Base-by-base conservation (phyloP, 768 basidiomycete genomes). In the Leccinum longicurvipes region DNA sequence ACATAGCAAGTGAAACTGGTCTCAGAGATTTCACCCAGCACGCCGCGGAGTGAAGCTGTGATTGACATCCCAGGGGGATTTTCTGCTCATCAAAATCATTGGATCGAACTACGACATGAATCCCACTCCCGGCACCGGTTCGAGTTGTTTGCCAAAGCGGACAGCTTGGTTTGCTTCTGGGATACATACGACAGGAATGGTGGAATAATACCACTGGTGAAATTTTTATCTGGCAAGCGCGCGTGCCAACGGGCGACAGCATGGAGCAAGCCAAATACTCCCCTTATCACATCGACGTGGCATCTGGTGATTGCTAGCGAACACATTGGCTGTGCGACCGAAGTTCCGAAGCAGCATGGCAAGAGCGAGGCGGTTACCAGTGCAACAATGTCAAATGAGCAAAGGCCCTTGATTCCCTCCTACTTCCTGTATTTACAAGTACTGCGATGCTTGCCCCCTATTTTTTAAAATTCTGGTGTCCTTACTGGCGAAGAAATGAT, bases 221-320 rank as follows among this genome's bases (percentile, higher is more conserved):
- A 17, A 52, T 39, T 11, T 48, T n/a, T 34, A 44, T 47, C 47
- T 53, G 56, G 47, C 24, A 55, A 51, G 55, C 57, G 47, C 61
- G 5, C 54, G 32, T 28, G 47, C 65, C 65, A 64, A 55, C 17
- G 21, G 10, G 36, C 6, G 4, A 55, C 44, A 50, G 56, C 36
- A 54, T 51, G 56, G 45, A 48, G 27, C 10, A 17, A 8, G n/a
- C 54, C 24, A 28, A 36, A 9, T n/a, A 36, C n/a, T 21, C 9
- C 10, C 14, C 6, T 24, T 25, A 41, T 45, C 47, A 27, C n/a
- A 6, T 52, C 47, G 57, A 36, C 12, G 36, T 34, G 4, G 28
- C 39, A 23, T 49, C 47, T 42, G 12, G 41, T 49, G 42, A 50
- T n/a, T 10, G 6, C n/a, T 10, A 27, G 19, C 24, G 47, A 55